A percentile compares a stretch with the other conserved stretches of the same genome.
Conservation (phyloP, 78 protist species). For the Dictyostelium brefeldianum region DNA sequence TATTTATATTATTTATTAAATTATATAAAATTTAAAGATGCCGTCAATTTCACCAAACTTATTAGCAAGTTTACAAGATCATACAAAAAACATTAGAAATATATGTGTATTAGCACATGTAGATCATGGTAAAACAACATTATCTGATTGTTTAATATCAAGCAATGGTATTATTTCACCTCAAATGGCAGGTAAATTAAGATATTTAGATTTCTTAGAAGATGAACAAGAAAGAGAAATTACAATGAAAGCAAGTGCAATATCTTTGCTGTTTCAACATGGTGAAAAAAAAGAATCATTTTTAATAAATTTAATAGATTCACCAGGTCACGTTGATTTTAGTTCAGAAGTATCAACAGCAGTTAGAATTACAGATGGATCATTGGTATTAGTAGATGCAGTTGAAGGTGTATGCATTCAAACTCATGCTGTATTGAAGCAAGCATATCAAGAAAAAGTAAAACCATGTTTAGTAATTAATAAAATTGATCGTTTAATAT, state of each 20-base stretch:
- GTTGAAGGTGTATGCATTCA: conserved; percentile 92
- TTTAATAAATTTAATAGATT: conserved; percentile 95
- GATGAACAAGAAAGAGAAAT: conserved; percentile 98
- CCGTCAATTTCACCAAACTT: conserved; percentile 21
- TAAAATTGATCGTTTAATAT: conserved; percentile 96
- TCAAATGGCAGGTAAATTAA: conserved; percentile 92
- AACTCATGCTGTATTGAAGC: conserved; percentile 96
- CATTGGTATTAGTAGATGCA: conserved; percentile 91
- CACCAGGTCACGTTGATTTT: conserved; percentile 99
- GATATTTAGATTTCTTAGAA: conserved; percentile 94
- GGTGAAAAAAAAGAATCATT: conserved; percentile 28
- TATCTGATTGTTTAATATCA: conserved; percentile 95
- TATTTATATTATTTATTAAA: no score
- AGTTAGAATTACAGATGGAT: conserved; percentile 93
- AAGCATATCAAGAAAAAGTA: conserved; percentile 93
- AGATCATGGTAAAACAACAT: conserved; percentile 98
- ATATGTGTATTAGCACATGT: conserved; percentile 98
- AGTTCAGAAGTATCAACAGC: conserved; percentile 92
- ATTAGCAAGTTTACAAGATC: conserved; percentile 53
- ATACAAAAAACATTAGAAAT: conserved; percentile 86
- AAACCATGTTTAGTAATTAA: conserved; percentile 94
- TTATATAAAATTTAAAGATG: conserved; percentile 3
- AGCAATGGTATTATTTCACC: conserved; percentile 95
- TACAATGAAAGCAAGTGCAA: conserved; percentile 98
- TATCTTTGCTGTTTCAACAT: conserved; percentile 88